phyloP scores from a whole-genome alignment of 2,329 filamentous ascomycete species.

The Calycina herbarum region DNA sequence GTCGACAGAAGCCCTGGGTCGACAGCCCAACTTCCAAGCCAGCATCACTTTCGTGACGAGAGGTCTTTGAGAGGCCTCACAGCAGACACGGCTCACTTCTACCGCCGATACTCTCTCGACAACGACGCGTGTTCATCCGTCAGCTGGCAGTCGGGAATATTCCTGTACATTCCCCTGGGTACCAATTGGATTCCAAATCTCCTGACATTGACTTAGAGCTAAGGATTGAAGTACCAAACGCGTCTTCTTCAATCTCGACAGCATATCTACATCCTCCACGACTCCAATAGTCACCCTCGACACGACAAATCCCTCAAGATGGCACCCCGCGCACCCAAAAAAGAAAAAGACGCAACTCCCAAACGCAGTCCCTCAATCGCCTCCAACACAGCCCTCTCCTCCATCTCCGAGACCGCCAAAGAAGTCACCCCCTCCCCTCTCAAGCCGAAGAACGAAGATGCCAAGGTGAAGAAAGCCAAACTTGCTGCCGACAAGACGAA shows the following conservation, averaged over 20 bases:
- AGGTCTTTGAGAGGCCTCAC: too few relatives aligned
- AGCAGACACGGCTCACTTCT: too few relatives aligned
- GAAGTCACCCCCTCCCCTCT: conserved; percentile 13
- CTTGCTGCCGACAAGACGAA: conserved; percentile 4
- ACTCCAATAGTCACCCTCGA: not conserved
- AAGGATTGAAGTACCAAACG: too few relatives aligned
- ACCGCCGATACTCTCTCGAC: not conserved
- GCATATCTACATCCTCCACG: not conserved
- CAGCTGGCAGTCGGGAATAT: too few relatives aligned
- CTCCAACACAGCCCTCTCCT: not conserved
- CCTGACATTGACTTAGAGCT: too few relatives aligned
- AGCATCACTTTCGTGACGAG: too few relatives aligned
- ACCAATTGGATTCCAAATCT: too few relatives aligned
- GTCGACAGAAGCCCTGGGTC: too few relatives aligned
- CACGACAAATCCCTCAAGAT: conserved; percentile 16
- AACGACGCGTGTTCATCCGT: not conserved
- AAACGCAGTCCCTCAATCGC: not conserved
- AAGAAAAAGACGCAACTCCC: conserved; percentile 18
- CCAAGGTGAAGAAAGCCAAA: conserved; percentile 26
- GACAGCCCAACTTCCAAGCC: too few relatives aligned
- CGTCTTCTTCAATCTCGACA: not conserved
- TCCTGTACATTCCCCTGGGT: too few relatives aligned
- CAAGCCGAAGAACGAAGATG: conserved; percentile 27
- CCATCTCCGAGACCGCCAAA: conserved; percentile 14
- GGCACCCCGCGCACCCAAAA: conserved; percentile 27